Conservation (phyloP, 2,329 filamentous ascomycete species). For the Colletotrichum lini region DNA sequence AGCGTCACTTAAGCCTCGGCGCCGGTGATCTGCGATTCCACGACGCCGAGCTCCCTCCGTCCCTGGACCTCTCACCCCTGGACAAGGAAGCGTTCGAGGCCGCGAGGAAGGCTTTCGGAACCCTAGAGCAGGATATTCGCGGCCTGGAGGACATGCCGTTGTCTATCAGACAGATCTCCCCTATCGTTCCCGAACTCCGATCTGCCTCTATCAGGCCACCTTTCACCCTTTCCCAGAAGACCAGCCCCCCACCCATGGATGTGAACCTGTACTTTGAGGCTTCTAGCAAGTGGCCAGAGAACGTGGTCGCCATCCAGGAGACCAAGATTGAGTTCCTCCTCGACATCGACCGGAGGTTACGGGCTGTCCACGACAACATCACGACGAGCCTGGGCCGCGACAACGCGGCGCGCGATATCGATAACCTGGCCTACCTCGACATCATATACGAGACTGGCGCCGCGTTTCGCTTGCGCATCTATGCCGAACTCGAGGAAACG, state of each 20-base stretch:
- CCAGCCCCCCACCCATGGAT: slow-evolving; percentile 73
- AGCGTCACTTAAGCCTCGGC: slow-evolving; percentile 75
- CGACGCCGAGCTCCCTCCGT: slow-evolving; percentile 64
- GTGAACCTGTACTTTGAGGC: slow-evolving; percentile 93
- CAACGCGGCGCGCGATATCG: slow-evolving; percentile 75
- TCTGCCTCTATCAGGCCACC: slow-evolving; percentile 77
- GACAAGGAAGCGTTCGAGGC: slow-evolving; percentile 75
- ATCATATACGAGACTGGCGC: slow-evolving; percentile 80
- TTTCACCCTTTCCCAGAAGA: slow-evolving; percentile 60
- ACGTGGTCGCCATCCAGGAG: slow-evolving; percentile 89
- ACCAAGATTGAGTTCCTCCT: slow-evolving; percentile 94
- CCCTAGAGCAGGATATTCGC: slow-evolving; percentile 83
- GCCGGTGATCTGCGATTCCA: slow-evolving; percentile 67
- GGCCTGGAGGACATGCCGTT: slow-evolving; percentile 87
- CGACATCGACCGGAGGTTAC: slow-evolving; percentile 79
- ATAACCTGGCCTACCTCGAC: slow-evolving; percentile 88
- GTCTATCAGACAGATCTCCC: slow-evolving; percentile 84
- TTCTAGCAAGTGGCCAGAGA: slow-evolving; percentile 94
- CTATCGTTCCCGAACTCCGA: slow-evolving; percentile 80
- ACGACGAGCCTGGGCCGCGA: slow-evolving; percentile 84
- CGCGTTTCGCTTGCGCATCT: slow-evolving; percentile 87
- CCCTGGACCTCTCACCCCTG: slow-evolving; percentile 62
- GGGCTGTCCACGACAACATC: slow-evolving; percentile 71
- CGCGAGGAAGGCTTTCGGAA: slow-evolving; percentile 78
- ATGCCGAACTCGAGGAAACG: slow-evolving; percentile 88